Evolutionary conservation across 1,284 basidiomycete species (phyloP).

Genomic region (Sanghuangporus weigelae): DNA sequence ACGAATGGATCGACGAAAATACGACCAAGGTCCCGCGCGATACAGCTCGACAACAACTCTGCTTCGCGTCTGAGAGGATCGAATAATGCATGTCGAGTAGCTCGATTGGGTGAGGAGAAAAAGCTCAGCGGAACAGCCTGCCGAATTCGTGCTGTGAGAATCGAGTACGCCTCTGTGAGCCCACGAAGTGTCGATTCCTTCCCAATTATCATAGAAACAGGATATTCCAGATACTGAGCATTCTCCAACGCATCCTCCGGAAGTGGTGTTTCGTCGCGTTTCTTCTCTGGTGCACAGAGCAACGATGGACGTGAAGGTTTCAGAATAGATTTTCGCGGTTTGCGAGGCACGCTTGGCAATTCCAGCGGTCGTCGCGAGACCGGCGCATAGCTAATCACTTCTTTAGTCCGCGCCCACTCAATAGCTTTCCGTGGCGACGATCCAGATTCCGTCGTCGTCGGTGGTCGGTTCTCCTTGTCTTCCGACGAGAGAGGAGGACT

Average conservation of each 20-base stretch:
- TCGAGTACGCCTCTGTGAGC: constrained; percentile 65
- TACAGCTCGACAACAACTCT: constrained; percentile 43
- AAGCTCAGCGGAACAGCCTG: constrained; percentile 36
- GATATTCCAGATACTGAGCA: constrained; percentile 53
- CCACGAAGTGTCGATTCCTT: constrained; percentile 42
- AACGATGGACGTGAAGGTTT: constrained; percentile 33
- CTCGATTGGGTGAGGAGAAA: constrained; percentile 38
- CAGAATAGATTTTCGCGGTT: constrained; percentile 54
- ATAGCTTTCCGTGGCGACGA: constrained; percentile 15
- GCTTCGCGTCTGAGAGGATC: constrained; percentile 54
- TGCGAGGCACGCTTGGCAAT: constrained; percentile 25
- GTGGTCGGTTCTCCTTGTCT: constrained; percentile 11
- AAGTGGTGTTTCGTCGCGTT: constrained; percentile 64
- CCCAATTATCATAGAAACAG: constrained; percentile 53
- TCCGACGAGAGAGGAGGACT: constrained; percentile 2
- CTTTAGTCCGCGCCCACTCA: constrained; percentile 18
- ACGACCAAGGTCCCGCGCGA: constrained; percentile 58
- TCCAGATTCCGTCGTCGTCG: background rate
- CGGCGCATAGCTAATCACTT: constrained; percentile 12
- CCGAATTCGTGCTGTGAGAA: constrained; percentile 59
- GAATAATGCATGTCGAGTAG: constrained; percentile 65
- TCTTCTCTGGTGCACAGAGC: constrained; percentile 35
- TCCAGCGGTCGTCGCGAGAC: background rate
- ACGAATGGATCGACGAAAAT: constrained; percentile 53
- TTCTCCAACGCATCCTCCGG: constrained; percentile 62